Base-by-base conservation (phyloP, 306 rosid genomes). In the Vicia faba region DNA sequence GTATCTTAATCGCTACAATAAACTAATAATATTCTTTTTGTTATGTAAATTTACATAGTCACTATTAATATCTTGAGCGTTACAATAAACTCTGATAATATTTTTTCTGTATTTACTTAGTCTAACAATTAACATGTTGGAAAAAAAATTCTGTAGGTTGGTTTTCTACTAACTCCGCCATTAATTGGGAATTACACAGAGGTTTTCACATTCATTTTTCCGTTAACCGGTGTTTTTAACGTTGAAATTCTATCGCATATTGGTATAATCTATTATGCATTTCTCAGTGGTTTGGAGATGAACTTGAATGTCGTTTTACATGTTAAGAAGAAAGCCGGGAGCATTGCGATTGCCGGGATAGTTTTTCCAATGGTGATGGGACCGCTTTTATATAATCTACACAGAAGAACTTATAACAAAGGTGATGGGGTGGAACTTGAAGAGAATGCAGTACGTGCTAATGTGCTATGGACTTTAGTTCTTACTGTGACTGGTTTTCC, bases 401-500 rank as follows among this genome's bases (percentile, higher is more conserved):
- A 41, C 14, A 13, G 65, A 64, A 65, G 7, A 23, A 0, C 2
- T 33, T 69, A 20, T 39, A 8, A 0, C 8, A 4, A 0, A 1
- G 8, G 1, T 1, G 2, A 5, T 5, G 2, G 0, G 28, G 0
- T 0, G 3, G 0, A 0, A 9, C 18, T 36, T 29, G 75, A 74
- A 16, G 4, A 16, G 1, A 3, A 10, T 5, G 1, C 64, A 36
- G 0, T 0, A 0, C 40, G 8, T 54, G 71, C 74, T 12, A 43
- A 19, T 48, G 0, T 83, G 26, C 0, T 83, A 23, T 80, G 82
- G 79, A 28, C 71, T 13, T 7, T 74, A n/a, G 70, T 77, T 20
- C 72, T 83, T 36, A 57, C 77, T 0, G 49, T 80, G 41, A 84
- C 88, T 0, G 79, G 83, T 54, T 84, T 84, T 66, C 88, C 88